Evolutionary conservation across 371 early-diverging fungal genomes (phyloP).

Genomic region (Mucor sp.): DNA sequence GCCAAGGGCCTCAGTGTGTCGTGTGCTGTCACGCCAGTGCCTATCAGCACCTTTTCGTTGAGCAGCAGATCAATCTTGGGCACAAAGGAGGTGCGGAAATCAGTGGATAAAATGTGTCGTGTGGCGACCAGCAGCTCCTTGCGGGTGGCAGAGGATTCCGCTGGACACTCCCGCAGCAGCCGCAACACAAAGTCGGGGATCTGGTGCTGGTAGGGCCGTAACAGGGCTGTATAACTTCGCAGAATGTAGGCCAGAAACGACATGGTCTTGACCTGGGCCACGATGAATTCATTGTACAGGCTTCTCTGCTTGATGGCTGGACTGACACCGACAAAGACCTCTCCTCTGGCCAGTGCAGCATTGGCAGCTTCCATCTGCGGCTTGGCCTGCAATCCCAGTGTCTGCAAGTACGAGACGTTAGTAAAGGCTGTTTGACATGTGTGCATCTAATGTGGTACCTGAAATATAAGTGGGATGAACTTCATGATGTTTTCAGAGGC

Average conservation of each 20-base stretch:
- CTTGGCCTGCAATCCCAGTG: constrained; percentile 73
- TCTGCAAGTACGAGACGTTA: constrained; percentile 37
- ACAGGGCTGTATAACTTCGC: constrained; percentile 70
- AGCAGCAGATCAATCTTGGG: constrained; percentile 86
- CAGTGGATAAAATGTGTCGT: constrained; percentile 92
- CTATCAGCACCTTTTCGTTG: constrained; percentile 90
- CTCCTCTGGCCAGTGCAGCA: constrained; percentile 65
- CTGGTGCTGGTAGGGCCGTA: constrained; percentile 75
- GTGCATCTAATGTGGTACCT: constrained; percentile 43
- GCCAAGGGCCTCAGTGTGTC: constrained; percentile 92
- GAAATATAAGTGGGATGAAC: constrained; percentile 89
- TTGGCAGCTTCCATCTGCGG: constrained; percentile 78
- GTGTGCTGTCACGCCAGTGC: constrained; percentile 89
- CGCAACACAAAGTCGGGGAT: constrained; percentile 90
- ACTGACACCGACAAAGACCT: constrained; percentile 81
- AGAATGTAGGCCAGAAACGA: constrained; percentile 96
- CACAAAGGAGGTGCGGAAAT: constrained; percentile 86
- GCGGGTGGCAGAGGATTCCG: constrained; percentile 90
- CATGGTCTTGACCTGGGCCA: constrained; percentile 93
- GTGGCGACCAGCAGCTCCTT: constrained; percentile 96
- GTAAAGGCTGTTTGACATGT: not conserved
- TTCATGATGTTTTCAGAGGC: constrained; percentile 78
- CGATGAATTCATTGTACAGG: constrained; percentile 83
- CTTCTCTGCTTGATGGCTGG: constrained; percentile 73
- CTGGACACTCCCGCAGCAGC: constrained; percentile 90